Percentiles rank a stretch among this genome's conserved stretches.
These are phyloP conservation scores for Cryptomeria japonica DNA, from an alignment of 75 land plant species.

Conservation along the genomic window DNA sequence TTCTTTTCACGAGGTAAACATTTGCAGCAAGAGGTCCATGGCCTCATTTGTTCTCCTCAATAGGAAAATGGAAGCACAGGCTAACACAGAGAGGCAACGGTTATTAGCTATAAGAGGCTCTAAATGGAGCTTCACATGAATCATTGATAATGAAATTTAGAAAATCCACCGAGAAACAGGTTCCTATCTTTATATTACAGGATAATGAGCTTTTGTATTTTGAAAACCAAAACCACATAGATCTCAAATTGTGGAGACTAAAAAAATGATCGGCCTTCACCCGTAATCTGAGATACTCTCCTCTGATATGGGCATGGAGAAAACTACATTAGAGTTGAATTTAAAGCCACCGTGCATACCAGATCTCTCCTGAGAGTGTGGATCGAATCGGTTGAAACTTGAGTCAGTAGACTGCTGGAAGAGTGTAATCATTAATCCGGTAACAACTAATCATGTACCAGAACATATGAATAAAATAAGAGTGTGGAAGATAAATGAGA, in stretches of 20 bases:
- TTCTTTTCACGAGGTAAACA: neutral
- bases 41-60: neutral
- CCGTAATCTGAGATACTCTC: neutral
- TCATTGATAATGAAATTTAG: neutral
- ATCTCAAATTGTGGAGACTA: neutral
- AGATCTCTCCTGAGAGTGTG: neutral
- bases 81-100: neutral
- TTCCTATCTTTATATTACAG: neutral
- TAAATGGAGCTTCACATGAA: neutral
- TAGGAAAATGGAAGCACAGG: neutral
- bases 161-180: neutral
- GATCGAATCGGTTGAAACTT: neutral
- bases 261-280: neutral
- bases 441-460: neutral
- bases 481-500: neutral
- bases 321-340: neutral
- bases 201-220: neutral
- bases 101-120: conserved; percentile 6
- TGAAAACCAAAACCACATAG: neutral
- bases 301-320: neutral
- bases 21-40: neutral
- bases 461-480: neutral
- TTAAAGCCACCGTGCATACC: neutral
- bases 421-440: neutral
- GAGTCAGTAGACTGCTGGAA: neutral